Evolutionary conservation across 2,329 filamentous ascomycete genomes (phyloP).

Genomic region (Xylariaceae sp.): DNA sequence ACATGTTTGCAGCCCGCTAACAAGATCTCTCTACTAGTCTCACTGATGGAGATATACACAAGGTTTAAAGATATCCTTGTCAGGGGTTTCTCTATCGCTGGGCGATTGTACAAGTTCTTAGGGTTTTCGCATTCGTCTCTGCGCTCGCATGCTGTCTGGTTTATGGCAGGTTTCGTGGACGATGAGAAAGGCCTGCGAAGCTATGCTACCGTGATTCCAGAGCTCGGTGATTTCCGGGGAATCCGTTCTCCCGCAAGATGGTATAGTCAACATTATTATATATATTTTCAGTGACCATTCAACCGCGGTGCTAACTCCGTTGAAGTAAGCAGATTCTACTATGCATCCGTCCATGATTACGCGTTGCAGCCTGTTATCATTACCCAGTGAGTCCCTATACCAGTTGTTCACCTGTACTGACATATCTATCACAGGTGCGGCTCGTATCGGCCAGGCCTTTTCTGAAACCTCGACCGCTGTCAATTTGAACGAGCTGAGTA

Average conservation of each 20-base stretch:
- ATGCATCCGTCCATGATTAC: not conserved
- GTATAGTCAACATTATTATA: conserved; percentile 5
- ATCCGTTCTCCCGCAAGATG: conserved; percentile 52
- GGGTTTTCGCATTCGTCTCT: conserved; percentile 78
- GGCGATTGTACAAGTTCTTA: conserved; percentile 59
- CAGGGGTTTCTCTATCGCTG: conserved; percentile 58
- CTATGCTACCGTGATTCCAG: conserved; percentile 40
- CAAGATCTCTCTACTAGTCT: conserved; percentile 26
- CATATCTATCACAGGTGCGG: conserved; percentile 34
- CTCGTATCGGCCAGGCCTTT: conserved; percentile 62
- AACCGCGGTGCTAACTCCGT: not conserved
- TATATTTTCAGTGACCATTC: not conserved
- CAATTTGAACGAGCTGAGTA: conserved; percentile 37
- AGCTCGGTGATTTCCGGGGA: conserved; percentile 45
- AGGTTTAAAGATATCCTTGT: conserved; percentile 58
- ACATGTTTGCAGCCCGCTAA: not conserved
- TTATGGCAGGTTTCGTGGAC: conserved; percentile 44
- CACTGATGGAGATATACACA: conserved; percentile 46
- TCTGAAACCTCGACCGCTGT: conserved; percentile 67
- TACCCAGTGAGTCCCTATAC: no score
- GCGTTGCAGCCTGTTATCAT: no score
- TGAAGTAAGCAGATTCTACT: conserved; percentile 9
- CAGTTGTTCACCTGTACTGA: not conserved
- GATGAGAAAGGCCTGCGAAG: conserved; percentile 31
- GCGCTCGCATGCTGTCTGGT: conserved; percentile 65